Evolutionary conservation across 1,284 basidiomycete species (phyloP), one percentile per base, ranked within the genome.

Genomic region (Amylostereum areolatum): DNA sequence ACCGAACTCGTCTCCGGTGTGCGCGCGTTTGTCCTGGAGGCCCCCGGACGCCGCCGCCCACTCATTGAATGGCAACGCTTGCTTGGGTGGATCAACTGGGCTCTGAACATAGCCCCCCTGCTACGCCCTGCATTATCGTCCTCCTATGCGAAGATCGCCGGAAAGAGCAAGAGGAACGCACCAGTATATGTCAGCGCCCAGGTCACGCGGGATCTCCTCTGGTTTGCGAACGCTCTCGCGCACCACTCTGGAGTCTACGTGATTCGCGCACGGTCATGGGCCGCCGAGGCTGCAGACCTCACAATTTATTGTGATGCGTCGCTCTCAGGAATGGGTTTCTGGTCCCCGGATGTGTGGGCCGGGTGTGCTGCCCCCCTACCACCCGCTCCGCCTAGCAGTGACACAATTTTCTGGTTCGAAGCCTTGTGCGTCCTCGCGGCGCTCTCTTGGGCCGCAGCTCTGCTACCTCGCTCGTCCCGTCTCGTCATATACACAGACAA

Each of bases 81-180:
- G 0, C 56, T 63, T 2, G 68, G 72, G 0, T 68, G 64, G 58
- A 50, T 66, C 3, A 74, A 72, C 43, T 76, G 72, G 71, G 58
- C 58, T 0, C 55, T 77, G 1, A 75, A 72, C 47, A 63, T 69
- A 0, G 68, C 55, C 31, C 70, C 73, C 0, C 48, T 66, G 0
- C 51, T 71, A 0, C 57, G 60, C 0, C 69, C 69, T 0, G 61
- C 56, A 0, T 55, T 73, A 42, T 56, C 43, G 7, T 52, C 54
- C 0, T 4, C 69, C 0, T 75, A 75, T 48, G 35, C 46, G 0
- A 76, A 76, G 51, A 66, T 66, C 0, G 9, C 43, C 0, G 68
- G 66, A 0, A 67, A 69, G 41, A 11, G 29, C 0, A 9, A 48
- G 0, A 47, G 51, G 0, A n/a, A 52, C 7, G 60, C 59, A 0